Conservation (phyloP, 2,329 filamentous ascomycete genomes). For the Fusarium sulawesiense region DNA sequence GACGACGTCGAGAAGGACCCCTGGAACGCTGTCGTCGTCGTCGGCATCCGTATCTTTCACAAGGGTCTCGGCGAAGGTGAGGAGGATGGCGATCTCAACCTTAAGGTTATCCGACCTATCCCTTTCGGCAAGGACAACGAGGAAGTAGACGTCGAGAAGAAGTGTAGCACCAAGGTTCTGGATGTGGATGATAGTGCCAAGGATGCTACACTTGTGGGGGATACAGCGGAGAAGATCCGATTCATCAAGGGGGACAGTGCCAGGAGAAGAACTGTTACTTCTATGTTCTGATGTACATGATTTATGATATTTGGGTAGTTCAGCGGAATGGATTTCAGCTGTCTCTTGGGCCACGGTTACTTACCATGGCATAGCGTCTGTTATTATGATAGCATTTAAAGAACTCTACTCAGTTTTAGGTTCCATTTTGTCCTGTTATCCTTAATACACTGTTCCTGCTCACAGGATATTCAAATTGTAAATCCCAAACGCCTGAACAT, state of each 20-base stretch:
- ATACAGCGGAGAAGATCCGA: conserved; percentile 49
- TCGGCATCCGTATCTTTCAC: conserved; percentile 71
- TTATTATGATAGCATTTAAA: conserved; percentile 4
- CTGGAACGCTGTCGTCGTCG: conserved; percentile 73
- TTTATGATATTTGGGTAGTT: neutral
- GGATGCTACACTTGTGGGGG: conserved; percentile 56
- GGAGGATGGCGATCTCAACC: conserved; percentile 51
- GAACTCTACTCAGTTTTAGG: neutral
- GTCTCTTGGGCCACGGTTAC: neutral
- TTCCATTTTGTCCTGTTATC: neutral
- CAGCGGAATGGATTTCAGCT: neutral
- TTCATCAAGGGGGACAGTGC: conserved; percentile 50
- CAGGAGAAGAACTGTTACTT: conserved; percentile 15
- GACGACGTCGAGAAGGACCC: conserved; percentile 67
- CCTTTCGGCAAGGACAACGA: conserved; percentile 46
- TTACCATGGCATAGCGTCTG: neutral
- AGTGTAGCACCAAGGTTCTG: conserved; percentile 50
- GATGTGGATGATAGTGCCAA: conserved; percentile 61
- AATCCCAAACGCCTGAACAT: conserved; percentile 21
- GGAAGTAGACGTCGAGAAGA: conserved; percentile 38
- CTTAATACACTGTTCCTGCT: conserved; percentile 2
- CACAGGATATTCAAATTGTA: neutral
- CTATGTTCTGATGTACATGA: conserved; percentile 8
- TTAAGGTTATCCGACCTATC: conserved; percentile 56
- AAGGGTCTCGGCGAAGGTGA: conserved; percentile 53